Evolutionary conservation across 106 monocot species (phyloP).

Genomic region (Vanilla planifolia): DNA sequence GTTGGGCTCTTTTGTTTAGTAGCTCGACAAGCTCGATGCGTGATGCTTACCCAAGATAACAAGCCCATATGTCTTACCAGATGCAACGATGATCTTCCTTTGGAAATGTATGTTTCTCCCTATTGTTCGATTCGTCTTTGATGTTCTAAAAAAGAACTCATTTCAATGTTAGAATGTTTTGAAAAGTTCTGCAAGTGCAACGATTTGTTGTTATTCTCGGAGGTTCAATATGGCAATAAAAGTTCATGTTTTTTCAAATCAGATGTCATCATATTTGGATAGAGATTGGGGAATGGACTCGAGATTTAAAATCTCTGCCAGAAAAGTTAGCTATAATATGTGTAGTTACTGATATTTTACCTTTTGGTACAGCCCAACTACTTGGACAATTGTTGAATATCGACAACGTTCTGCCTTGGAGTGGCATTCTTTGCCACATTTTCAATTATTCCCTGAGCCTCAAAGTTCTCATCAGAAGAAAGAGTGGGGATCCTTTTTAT

Average conservation of each 20-base stretch:
- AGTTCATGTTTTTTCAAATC: not conserved
- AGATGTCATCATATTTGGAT: too few relatives aligned
- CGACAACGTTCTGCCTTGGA: not conserved
- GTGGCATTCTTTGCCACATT: not conserved
- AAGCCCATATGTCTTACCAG: constrained; percentile 2
- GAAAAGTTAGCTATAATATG: not conserved
- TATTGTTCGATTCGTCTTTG: not conserved
- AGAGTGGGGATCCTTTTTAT: constrained; percentile 6
- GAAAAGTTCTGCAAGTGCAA: not conserved
- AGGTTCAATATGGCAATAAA: not conserved
- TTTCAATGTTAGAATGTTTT: not conserved
- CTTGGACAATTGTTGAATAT: constrained; percentile 3
- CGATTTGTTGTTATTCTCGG: not conserved
- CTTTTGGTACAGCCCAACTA: not conserved
- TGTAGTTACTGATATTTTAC: constrained; percentile 1
- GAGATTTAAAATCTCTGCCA: not conserved
- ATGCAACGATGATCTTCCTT: not conserved
- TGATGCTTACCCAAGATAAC: constrained; percentile 1
- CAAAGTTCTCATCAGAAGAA: constrained; percentile 1
- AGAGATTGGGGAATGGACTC: too few relatives aligned
- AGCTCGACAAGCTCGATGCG: not conserved
- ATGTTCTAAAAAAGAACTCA: not conserved
- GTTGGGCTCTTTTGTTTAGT: not conserved
- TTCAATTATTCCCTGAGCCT: not conserved
- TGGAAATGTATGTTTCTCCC: not conserved